Conservation (phyloP, 225 moss, liverwort and hornwort genomes). For the Polytrichum formosum region DNA sequence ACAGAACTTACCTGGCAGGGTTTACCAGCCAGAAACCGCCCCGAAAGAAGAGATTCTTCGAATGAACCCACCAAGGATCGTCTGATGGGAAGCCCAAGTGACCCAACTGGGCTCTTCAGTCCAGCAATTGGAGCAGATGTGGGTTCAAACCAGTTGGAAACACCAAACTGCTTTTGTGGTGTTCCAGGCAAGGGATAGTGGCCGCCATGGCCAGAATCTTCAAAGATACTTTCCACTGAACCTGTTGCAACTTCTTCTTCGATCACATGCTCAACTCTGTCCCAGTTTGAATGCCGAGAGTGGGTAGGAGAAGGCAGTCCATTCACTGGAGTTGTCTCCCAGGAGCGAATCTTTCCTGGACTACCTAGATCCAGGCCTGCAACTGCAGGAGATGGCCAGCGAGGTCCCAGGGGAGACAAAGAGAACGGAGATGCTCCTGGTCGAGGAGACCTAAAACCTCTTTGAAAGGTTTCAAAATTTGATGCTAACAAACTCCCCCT, state of each 20-base stretch:
- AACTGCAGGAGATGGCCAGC: conserved; percentile 60
- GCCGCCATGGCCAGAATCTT: conserved; percentile 44
- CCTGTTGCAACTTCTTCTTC: conserved; percentile 37
- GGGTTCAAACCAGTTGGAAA: conserved; percentile 54
- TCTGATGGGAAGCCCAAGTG: conserved; percentile 56
- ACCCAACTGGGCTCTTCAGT: conserved; percentile 58
- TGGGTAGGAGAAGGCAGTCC: conserved; percentile 44
- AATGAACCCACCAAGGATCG: conserved; percentile 98
- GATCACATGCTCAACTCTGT: conserved; percentile 21
- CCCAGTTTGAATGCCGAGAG: conserved; percentile 46
- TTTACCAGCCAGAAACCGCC: conserved; percentile 86
- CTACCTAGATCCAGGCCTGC: conserved; percentile 29
- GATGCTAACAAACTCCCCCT: conserved; percentile 21
- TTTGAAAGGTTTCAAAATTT: conserved; percentile 39
- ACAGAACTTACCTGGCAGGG: conserved; percentile 63
- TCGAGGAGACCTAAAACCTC: conserved; percentile 60
- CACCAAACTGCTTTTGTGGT: conserved; percentile 47
- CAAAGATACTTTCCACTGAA: conserved; percentile 31
- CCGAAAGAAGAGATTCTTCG: conserved; percentile 96
- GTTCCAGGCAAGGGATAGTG: conserved; percentile 34
- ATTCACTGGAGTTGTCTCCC: conserved; percentile 30
- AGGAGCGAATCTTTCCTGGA: conserved; percentile 31
- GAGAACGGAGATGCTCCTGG: conserved; percentile 55
- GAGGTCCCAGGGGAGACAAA: conserved; percentile 89
- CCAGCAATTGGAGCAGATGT: conserved; percentile 52